Conservation (phyloP, 2,329 filamentous ascomycete genomes). For the Gremmenia infestans region DNA sequence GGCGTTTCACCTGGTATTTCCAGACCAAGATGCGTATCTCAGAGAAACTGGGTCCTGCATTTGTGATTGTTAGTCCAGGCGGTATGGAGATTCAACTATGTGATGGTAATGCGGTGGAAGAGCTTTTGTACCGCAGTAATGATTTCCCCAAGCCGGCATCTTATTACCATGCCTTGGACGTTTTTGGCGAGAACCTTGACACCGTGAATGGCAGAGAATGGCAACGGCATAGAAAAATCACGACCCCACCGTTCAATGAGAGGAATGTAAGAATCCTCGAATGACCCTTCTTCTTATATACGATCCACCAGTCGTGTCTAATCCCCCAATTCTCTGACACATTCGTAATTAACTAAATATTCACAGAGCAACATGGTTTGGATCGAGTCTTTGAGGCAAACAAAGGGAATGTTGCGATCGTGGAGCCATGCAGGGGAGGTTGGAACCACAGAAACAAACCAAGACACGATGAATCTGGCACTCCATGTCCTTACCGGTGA, state of each 20-base stretch:
- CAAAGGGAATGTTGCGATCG: conserved; percentile 27
- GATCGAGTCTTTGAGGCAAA: conserved; percentile 31
- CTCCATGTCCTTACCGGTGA: conserved; percentile 44
- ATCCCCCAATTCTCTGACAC: background rate
- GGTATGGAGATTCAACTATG: conserved; percentile 1
- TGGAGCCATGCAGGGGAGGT: conserved; percentile 14
- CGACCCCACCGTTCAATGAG: conserved; percentile 39
- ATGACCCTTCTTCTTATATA: background rate
- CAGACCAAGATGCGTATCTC: background rate
- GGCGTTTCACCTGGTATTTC: background rate
- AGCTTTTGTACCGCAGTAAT: conserved; percentile 4
- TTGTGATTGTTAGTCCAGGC: conserved; percentile 3
- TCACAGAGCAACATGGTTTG: conserved; percentile 34
- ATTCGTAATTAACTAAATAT: background rate
- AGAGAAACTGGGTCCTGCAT: conserved; percentile 2
- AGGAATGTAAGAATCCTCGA: conserved; percentile 22
- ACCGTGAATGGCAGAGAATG: conserved; percentile 34
- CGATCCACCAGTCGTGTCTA: background rate
- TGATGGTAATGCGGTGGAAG: conserved; percentile 4
- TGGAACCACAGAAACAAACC: conserved; percentile 21
- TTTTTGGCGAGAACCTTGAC: conserved; percentile 33
- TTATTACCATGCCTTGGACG: conserved; percentile 17
- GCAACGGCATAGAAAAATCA: conserved; percentile 38
- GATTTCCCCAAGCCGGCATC: conserved; percentile 7
- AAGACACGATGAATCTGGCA: conserved; percentile 43